A percentile compares a stretch with the other conserved stretches of the same genome.
Evolutionary conservation across 371 early-diverging fungal species (phyloP).

Genomic region (Haplosporangium sp.): DNA sequence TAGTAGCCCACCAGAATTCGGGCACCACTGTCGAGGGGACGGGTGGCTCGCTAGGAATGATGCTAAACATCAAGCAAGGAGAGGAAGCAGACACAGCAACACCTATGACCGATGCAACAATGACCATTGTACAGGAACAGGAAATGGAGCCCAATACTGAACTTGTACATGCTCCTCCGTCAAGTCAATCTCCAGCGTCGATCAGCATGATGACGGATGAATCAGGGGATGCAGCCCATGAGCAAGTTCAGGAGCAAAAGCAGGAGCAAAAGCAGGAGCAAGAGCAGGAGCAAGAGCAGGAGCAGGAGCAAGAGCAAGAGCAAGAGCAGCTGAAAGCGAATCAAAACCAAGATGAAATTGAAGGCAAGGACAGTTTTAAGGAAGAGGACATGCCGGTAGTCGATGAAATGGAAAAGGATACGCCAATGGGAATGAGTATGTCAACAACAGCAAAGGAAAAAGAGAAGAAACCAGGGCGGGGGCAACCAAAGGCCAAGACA

Average conservation of each 20-base stretch:
- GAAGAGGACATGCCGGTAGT: background rate
- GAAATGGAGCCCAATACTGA: too few species aligned
- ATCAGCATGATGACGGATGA: background rate
- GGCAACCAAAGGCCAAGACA: background rate
- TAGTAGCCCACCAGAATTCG: too few species aligned
- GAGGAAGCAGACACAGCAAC: too few species aligned
- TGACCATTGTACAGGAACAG: too few species aligned
- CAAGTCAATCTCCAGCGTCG: background rate
- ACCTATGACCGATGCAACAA: too few species aligned
- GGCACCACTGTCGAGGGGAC: too few species aligned
- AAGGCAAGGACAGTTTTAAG: background rate
- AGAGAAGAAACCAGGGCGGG: background rate
- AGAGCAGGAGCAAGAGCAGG: background rate
- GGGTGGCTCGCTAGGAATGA: too few species aligned
- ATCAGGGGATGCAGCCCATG: background rate
- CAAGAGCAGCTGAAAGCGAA: background rate
- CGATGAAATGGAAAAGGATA: background rate
- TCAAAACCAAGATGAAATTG: background rate
- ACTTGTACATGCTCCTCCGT: too few species aligned
- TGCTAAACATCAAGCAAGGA: too few species aligned
- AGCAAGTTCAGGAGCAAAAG: too few species aligned
- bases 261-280: too few species aligned
- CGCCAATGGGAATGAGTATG: background rate
- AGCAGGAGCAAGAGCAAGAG: too few species aligned
- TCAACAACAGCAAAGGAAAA: background rate